These are phyloP conservation scores for Halenospora varia DNA, from an alignment of 495 filamentous ascomycete genomes.

Conservation along the genomic window DNA sequence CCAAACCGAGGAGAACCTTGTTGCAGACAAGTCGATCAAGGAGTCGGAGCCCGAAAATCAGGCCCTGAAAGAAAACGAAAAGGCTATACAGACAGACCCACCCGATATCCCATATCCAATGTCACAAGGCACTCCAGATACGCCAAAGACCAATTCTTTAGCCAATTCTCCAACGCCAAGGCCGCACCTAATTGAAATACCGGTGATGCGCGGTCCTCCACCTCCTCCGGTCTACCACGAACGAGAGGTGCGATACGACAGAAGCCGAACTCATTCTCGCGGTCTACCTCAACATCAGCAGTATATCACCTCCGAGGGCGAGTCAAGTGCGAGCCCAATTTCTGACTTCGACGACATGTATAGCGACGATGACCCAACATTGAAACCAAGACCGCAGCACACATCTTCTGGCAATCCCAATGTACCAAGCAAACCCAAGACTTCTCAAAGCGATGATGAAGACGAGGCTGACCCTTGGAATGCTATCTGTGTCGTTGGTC, in stretches of 20 bases:
- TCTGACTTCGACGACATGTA: conserved; percentile 22
- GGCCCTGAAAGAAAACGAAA: conserved; percentile 15
- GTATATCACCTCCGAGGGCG: conserved; percentile 18
- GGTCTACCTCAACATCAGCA: neutral
- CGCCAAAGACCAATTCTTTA: conserved; percentile 2
- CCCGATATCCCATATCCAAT: neutral
- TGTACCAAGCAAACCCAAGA: neutral
- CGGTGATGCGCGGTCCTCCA: neutral
- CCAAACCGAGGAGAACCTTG: conserved; percentile 15
- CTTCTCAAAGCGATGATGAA: conserved; percentile 30
- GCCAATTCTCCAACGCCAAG: neutral
- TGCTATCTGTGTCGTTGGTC: conserved; percentile 25
- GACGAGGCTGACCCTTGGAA: conserved; percentile 44
- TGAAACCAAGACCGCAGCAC: conserved; percentile 4
- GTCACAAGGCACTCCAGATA: conserved; percentile 6
- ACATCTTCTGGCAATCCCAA: neutral
- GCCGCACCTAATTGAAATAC: neutral
- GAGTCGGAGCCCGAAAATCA: neutral
- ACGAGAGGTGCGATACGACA: too few relatives aligned
- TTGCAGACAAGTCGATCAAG: neutral
- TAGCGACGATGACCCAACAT: conserved; percentile 21
- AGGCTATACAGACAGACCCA: conserved; percentile 16
- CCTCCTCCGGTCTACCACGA: conserved; percentile 6
- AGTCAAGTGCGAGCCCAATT: conserved; percentile 21
- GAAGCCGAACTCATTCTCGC: neutral